Percentiles rank a stretch among this genome's conserved stretches.
These are phyloP conservation scores for Jaenimonas drosophilae DNA, from an alignment of 208 protist species.

Conservation along the genomic window DNA sequence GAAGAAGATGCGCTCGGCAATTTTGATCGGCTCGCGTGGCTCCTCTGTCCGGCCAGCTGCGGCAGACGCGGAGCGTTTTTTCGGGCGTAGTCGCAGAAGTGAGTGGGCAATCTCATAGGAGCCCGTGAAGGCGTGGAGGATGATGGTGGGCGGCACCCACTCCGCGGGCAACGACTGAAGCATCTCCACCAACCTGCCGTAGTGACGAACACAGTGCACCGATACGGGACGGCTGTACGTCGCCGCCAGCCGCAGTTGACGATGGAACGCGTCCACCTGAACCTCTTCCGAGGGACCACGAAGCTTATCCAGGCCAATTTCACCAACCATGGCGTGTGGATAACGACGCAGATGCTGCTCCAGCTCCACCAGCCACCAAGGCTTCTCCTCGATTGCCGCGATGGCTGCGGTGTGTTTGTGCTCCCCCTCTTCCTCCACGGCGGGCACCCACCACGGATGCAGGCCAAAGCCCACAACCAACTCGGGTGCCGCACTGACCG, in stretches of 20 bases:
- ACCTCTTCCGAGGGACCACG: slow-evolving; percentile 25
- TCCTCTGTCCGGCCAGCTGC: neutral
- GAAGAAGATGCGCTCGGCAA: slow-evolving; percentile 47
- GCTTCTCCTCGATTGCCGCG: neutral
- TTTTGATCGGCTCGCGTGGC: slow-evolving; percentile 8
- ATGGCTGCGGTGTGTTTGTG: neutral
- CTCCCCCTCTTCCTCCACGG: neutral
- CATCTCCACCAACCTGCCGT: slow-evolving; percentile 44
- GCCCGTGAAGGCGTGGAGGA: slow-evolving; percentile 82
- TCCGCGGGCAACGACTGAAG: slow-evolving; percentile 8
- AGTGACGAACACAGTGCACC: slow-evolving; percentile 74
- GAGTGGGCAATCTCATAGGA: slow-evolving; percentile 51
- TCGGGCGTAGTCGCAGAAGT: slow-evolving; percentile 43
- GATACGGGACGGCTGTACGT: slow-evolving; percentile 45
- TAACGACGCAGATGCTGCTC: slow-evolving; percentile 19
- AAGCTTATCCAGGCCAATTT: slow-evolving; percentile 82
- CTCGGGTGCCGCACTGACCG: neutral
- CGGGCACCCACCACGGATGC: slow-evolving; percentile 68
- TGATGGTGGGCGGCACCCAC: slow-evolving; percentile 47
- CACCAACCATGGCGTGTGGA: slow-evolving; percentile 57
- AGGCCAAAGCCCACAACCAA: slow-evolving; percentile 54
- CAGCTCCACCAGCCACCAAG: slow-evolving; percentile 11
- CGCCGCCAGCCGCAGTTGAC: slow-evolving; percentile 54
- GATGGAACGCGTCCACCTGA: slow-evolving; percentile 33
- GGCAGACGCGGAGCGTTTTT: slow-evolving; percentile 8